These are phyloP conservation scores for Malassezia globosa DNA, from an alignment of 1,284 basidiomycete species.

Conservation along the genomic window DNA sequence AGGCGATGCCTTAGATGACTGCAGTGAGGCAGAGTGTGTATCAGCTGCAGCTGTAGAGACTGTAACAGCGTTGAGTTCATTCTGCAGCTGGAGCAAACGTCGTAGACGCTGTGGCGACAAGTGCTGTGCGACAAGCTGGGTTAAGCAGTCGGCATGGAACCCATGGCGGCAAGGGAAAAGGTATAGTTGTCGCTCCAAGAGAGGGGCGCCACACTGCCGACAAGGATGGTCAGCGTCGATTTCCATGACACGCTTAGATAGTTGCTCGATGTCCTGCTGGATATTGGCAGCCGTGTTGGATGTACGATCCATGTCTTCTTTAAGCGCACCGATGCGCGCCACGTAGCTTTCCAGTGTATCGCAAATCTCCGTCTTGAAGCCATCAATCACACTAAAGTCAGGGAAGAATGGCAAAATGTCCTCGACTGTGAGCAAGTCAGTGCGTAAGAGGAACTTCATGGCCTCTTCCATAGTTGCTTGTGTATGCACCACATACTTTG, in stretches of 20 bases:
- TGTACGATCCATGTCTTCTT: constrained; percentile 90
- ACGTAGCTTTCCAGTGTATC: constrained; percentile 88
- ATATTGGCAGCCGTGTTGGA: constrained; percentile 83
- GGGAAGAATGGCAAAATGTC: constrained; percentile 99
- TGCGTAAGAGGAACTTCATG: constrained; percentile 88
- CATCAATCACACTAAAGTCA: constrained; percentile 97
- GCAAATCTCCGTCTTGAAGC: constrained; percentile 98
- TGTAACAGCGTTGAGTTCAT: constrained; percentile 13
- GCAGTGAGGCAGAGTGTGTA: background rate
- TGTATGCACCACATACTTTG: constrained; percentile 89
- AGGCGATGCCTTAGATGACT: background rate
- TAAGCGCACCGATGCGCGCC: constrained; percentile 75
- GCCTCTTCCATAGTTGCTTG: constrained; percentile 95
- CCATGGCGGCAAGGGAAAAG: constrained; percentile 94
- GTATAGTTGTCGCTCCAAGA: constrained; percentile 85
- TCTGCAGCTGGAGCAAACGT: constrained; percentile 36
- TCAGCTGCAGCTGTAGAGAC: constrained; percentile 15
- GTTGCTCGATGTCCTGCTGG: constrained; percentile 72
- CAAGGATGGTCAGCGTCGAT: constrained; percentile 80
- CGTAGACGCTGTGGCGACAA: constrained; percentile 35
- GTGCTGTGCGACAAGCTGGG: constrained; percentile 37
- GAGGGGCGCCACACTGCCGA: constrained; percentile 61
- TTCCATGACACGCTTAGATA: constrained; percentile 84
- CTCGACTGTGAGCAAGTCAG: constrained; percentile 89
- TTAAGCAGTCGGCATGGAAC: constrained; percentile 50